Evolutionary conservation across 345 rosid species (phyloP).

Genomic region (Corymbia maculata): DNA sequence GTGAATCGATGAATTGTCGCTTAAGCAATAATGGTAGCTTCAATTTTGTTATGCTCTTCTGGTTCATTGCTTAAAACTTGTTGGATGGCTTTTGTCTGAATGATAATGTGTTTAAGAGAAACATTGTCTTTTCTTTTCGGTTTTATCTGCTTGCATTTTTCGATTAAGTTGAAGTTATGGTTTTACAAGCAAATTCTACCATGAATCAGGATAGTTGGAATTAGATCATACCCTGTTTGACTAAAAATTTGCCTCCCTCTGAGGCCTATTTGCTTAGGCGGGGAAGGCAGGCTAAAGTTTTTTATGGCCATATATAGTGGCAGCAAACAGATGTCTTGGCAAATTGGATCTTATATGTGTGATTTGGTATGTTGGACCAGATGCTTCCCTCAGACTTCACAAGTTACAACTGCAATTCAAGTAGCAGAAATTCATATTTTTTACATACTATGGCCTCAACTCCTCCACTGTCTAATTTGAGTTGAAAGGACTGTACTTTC

Average conservation of each 20-base stretch:
- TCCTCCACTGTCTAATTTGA: neutral
- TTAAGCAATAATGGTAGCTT: neutral
- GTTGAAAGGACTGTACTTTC: neutral
- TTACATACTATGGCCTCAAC: neutral
- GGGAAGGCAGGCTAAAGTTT: neutral
- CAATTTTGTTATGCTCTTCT: neutral
- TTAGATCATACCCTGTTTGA: neutral
- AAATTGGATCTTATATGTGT: neutral
- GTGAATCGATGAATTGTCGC: neutral
- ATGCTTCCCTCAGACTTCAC: neutral
- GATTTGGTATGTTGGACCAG: neutral
- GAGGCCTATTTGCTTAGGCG: neutral
- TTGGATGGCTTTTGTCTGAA: neutral
- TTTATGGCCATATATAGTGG: neutral
- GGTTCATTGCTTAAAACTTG: neutral
- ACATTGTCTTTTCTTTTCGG: neutral
- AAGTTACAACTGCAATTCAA: neutral
- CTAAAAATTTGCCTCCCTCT: neutral
- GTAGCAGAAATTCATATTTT: neutral
- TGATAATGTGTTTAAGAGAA: neutral
- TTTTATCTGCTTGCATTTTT: neutral
- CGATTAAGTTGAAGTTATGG: neutral
- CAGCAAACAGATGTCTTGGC: neutral
- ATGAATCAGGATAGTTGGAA: neutral
- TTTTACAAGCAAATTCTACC: neutral